Percentiles rank a stretch among this genome's conserved stretches.
Conservation (phyloP, 371 early-diverging fungal genomes). For the Cladochytrium tenue region DNA sequence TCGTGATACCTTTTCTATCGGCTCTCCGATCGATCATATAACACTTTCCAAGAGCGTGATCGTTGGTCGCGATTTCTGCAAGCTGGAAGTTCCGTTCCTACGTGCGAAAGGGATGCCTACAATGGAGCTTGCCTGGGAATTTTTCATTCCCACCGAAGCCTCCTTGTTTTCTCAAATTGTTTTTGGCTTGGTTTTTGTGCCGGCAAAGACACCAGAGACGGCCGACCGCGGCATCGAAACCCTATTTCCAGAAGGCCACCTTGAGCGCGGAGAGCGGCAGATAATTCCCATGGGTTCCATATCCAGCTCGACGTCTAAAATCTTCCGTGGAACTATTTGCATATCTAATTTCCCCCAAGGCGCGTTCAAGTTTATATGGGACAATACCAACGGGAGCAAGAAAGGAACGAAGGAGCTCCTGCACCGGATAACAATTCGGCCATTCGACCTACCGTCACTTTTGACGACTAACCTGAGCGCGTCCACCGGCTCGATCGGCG, state of each 20-base stretch:
- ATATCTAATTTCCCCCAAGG: constrained; percentile 16
- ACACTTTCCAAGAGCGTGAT: too few species aligned
- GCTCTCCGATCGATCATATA: too few species aligned
- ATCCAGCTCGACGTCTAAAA: neutral
- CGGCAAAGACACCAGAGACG: constrained; percentile 1
- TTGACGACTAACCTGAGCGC: constrained; percentile 9
- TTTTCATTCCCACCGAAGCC: constrained; percentile 9
- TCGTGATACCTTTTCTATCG: too few species aligned
- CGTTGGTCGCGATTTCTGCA: too few species aligned
- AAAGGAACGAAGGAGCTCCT: constrained; percentile 16
- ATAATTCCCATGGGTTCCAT: constrained; percentile 15
- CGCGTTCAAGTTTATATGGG: constrained; percentile 23
- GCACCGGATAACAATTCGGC: constrained; percentile 11
- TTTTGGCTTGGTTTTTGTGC: constrained; percentile 27
- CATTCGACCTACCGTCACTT: too few species aligned
- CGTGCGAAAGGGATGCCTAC: too few species aligned
- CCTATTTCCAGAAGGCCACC: constrained; percentile 17
- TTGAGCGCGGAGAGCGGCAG: constrained; percentile 15
- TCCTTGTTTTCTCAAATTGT: too few species aligned
- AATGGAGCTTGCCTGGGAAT: too few species aligned
- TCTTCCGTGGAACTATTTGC: constrained; percentile 19
- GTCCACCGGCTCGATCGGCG: neutral
- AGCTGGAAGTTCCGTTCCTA: too few species aligned
- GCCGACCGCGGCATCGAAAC: neutral
- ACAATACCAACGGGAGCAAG: constrained; percentile 21